These are phyloP conservation scores for Solanum pinnatisectum DNA, from an alignment of 257 asterid genomes.

Conservation along the genomic window DNA sequence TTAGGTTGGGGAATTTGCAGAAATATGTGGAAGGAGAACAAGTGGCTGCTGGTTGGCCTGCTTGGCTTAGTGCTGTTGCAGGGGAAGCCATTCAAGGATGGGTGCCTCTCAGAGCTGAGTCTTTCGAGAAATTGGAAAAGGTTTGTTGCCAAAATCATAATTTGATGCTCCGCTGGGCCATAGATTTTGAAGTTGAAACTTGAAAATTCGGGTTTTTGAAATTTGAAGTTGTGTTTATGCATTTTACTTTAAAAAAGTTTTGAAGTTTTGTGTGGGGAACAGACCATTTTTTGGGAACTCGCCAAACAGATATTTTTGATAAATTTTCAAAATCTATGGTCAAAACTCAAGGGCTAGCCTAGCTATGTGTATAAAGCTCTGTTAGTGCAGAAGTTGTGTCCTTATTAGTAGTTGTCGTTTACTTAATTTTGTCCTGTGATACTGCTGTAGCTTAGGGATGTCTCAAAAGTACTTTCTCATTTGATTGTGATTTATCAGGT, in stretches of 20 bases:
- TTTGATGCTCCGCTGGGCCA: background rate
- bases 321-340: background rate
- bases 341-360: background rate
- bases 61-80: constrained; percentile 61
- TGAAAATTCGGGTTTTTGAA: background rate
- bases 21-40: constrained; percentile 52
- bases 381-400: background rate
- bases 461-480: background rate
- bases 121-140: constrained; percentile 49
- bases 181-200: background rate
- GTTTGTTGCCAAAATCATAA: constrained; percentile 4
- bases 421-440: background rate
- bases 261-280: background rate
- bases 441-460: background rate
- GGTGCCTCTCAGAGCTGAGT: constrained; percentile 46
- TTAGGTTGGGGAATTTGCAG: constrained; percentile 73
- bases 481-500: background rate
- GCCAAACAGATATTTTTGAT: background rate
- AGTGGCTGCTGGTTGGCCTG: constrained; percentile 70
- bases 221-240: background rate
- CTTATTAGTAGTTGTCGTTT: background rate
- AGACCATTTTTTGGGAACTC: background rate
- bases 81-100: constrained; percentile 64
- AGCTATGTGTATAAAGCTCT: background rate
- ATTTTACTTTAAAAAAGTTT: background rate